These are phyloP conservation scores for Tetradesmus obliquus DNA, from an alignment of 139 green algal species.

Conservation along the genomic window DNA sequence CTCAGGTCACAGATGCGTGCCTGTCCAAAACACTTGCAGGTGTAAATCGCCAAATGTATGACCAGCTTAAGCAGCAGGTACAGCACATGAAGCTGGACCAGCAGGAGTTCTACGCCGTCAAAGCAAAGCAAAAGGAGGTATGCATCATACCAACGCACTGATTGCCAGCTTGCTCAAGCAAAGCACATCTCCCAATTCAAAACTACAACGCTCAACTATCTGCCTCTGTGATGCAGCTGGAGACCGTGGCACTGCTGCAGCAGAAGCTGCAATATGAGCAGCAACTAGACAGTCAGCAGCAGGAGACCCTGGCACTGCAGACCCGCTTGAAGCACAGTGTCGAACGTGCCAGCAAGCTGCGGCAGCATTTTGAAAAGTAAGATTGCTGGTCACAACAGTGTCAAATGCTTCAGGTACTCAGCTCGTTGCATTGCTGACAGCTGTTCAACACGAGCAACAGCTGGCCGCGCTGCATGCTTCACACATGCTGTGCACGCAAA, in stretches of 20 bases:
- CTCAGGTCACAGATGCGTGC: neutral
- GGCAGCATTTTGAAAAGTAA: constrained; percentile 51
- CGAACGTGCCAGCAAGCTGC: constrained; percentile 48
- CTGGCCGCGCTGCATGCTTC: too few species aligned
- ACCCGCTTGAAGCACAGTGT: constrained; percentile 39
- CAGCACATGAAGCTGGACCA: constrained; percentile 36
- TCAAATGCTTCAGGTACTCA: too few species aligned
- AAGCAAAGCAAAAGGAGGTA: constrained; percentile 3
- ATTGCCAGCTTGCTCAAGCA: neutral
- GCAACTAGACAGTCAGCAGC: neutral
- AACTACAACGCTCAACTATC: neutral
- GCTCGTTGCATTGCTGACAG: too few species aligned
- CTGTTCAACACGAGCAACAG: too few species aligned
- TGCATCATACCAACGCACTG: neutral
- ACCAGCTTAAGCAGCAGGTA: constrained; percentile 40
- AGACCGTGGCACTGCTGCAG: constrained; percentile 42
- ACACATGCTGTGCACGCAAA: neutral
- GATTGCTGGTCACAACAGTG: too few species aligned
- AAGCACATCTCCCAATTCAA: neutral
- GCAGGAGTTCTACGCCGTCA: neutral
- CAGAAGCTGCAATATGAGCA: constrained; percentile 45
- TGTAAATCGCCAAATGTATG: neutral
- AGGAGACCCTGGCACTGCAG: constrained; percentile 26
- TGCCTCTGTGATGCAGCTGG: neutral
- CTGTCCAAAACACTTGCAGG: neutral